A percentile compares a stretch with the other conserved stretches of the same genome.
Conservation (phyloP, 164 flowering plant genomes). For the Amborella trichopoda region DNA sequence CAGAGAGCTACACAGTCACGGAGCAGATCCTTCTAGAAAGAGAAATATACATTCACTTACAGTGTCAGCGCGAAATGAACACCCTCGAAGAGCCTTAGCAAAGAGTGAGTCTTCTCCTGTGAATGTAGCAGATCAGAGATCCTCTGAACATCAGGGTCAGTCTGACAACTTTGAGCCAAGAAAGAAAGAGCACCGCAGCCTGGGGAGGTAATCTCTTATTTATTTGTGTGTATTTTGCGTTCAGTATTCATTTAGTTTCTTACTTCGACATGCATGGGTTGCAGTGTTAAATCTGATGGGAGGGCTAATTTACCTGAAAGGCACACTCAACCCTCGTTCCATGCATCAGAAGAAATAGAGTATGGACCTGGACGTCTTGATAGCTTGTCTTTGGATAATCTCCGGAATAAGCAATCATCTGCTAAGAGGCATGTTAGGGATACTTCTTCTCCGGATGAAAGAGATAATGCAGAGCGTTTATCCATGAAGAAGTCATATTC, state of each 20-base stretch:
- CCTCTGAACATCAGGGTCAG: conserved; percentile 10
- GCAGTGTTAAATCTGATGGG: conserved; percentile 33
- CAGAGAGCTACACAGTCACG: conserved; percentile 19
- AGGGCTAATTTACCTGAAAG: conserved; percentile 14
- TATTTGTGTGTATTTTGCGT: too few relatives aligned
- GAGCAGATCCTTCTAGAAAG: conserved; percentile 14
- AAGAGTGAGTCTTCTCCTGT: conserved; percentile 18
- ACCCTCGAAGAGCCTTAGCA: conserved; percentile 7
- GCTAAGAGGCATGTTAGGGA: conserved; percentile 8
- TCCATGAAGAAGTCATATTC: conserved; percentile 6
- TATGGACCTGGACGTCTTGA: conserved; percentile 16
- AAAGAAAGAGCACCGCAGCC: conserved; percentile 24
- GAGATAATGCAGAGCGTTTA: conserved; percentile 5
- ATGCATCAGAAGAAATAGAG: conserved; percentile 11
- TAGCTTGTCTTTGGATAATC: background rate
- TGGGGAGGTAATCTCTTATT: conserved; percentile 20
- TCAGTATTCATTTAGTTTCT: background rate
- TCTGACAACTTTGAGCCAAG: conserved; percentile 12
- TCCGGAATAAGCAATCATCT: conserved; percentile 6
- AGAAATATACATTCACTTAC: conserved; percentile 15
- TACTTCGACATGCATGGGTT: background rate
- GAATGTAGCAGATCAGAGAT: conserved; percentile 4
- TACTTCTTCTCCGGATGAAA: conserved; percentile 15
- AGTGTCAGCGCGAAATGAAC: conserved; percentile 9
- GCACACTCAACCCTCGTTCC: conserved; percentile 14